These are phyloP conservation scores for Trypanosoma cruzi DNA, from an alignment of 208 protist species.

Conservation along the genomic window DNA sequence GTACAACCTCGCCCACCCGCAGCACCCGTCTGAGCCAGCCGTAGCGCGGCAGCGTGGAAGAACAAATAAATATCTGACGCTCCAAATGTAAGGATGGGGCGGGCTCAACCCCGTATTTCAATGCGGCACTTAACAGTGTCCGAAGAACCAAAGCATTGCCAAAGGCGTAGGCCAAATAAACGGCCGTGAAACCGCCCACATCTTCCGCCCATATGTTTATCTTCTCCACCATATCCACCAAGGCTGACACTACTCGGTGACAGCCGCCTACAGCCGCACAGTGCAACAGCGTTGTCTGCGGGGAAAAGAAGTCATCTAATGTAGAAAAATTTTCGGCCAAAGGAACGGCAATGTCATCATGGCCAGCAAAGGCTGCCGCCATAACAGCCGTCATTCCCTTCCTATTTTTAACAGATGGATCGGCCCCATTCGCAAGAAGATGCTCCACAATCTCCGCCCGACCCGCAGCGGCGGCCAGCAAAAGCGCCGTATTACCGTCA, in stretches of 20 bases:
- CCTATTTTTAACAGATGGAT: slow-evolving; percentile 39
- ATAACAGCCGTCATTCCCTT: slow-evolving; percentile 71
- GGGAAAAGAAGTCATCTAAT: slow-evolving; percentile 36
- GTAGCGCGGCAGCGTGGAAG: slow-evolving; percentile 43
- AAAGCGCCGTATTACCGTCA: slow-evolving; percentile 66
- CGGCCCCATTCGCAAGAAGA: slow-evolving; percentile 62
- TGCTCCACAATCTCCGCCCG: slow-evolving; percentile 57
- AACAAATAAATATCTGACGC: slow-evolving; percentile 34
- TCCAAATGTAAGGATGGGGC: slow-evolving; percentile 9
- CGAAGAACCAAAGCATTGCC: slow-evolving; percentile 58
- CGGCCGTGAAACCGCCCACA: slow-evolving; percentile 55
- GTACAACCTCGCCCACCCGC: slow-evolving; percentile 46
- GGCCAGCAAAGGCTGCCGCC: slow-evolving; percentile 55
- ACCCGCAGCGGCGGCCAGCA: slow-evolving; percentile 66
- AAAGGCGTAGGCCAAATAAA: slow-evolving; percentile 72
- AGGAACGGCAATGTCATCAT: slow-evolving; percentile 65
- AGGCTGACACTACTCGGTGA: slow-evolving; percentile 38
- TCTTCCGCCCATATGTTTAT: slow-evolving; percentile 39
- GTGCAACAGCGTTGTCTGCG: slow-evolving; percentile 74
- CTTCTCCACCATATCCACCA: slow-evolving; percentile 32
- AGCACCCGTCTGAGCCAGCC: slow-evolving; percentile 71
- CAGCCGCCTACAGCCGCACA: slow-evolving; percentile 67
- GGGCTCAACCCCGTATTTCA: slow-evolving; percentile 6
- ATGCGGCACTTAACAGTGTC: slow-evolving; percentile 34
- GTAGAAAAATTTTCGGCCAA: slow-evolving; percentile 64